phyloP scores from a whole-genome alignment of 2,329 filamentous ascomycete species.

The Fusarium incarnatum region DNA sequence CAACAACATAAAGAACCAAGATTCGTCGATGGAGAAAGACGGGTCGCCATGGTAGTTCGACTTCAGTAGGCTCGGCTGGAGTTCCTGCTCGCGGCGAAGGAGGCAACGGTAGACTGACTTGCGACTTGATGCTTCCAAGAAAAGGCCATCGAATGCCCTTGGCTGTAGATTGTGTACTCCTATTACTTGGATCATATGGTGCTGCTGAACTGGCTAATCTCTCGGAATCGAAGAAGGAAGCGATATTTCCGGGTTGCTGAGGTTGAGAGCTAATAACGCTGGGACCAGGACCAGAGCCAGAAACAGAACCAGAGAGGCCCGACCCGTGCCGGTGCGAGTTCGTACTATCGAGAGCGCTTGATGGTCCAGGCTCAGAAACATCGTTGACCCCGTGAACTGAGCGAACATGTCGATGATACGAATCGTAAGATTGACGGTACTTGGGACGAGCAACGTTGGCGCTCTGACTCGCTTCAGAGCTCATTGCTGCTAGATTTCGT shows the following conservation, averaged over 20 bases:
- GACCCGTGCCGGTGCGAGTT: slow-evolving; percentile 25
- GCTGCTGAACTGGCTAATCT: slow-evolving; percentile 40
- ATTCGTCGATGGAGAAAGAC: slow-evolving; percentile 51
- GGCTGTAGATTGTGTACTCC: slow-evolving; percentile 12
- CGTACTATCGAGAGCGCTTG: slow-evolving; percentile 13
- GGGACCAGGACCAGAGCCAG: background rate
- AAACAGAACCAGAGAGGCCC: background rate
- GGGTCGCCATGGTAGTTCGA: slow-evolving; percentile 52
- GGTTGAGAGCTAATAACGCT: slow-evolving; percentile 9
- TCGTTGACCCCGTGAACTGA: slow-evolving; percentile 40
- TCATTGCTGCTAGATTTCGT: slow-evolving; percentile 36
- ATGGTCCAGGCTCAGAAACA: slow-evolving; percentile 19
- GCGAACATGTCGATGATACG: slow-evolving; percentile 45
- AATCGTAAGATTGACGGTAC: slow-evolving; percentile 42
- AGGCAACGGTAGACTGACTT: slow-evolving; percentile 30
- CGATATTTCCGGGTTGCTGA: slow-evolving; percentile 29
- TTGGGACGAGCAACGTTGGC: slow-evolving; percentile 36
- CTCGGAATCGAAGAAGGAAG: slow-evolving; percentile 46
- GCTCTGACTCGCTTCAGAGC: slow-evolving; percentile 30
- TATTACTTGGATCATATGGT: slow-evolving; percentile 24
- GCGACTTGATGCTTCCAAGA: slow-evolving; percentile 44
- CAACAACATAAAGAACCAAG: slow-evolving; percentile 46
- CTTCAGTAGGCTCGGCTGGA: slow-evolving; percentile 42
- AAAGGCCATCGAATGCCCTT: slow-evolving; percentile 43
- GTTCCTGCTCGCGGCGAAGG: slow-evolving; percentile 22